Percentiles rank a stretch among this genome's conserved stretches.
These are phyloP conservation scores for Rhododendron simsii DNA, from an alignment of 148 eudicot species.

Conservation along the genomic window DNA sequence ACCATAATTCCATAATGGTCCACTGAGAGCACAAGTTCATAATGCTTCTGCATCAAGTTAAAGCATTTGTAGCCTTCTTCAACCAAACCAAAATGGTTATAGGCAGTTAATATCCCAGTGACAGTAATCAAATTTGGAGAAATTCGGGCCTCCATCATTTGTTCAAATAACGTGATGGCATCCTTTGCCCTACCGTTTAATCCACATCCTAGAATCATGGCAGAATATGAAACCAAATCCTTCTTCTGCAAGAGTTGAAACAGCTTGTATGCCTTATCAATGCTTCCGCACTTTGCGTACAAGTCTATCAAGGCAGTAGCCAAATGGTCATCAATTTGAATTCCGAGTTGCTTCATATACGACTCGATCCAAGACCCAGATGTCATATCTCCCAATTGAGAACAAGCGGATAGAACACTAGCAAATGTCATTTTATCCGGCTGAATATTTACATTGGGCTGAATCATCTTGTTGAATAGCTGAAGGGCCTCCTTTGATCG, in stretches of 20 bases:
- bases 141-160: conserved; percentile 46
- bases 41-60: conserved; percentile 38
- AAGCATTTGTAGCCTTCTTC: conserved; percentile 77
- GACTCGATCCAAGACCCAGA: conserved; percentile 54
- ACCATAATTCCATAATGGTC: conserved; percentile 84
- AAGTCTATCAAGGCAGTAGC: conserved; percentile 68
- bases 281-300: conserved; percentile 69
- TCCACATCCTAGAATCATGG: conserved; percentile 81
- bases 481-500: conserved; percentile 61
- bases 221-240: conserved; percentile 77
- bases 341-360: conserved; percentile 35
- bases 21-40: conserved; percentile 48
- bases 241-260: conserved; percentile 50
- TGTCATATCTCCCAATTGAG: conserved; percentile 62
- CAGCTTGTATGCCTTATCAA: conserved; percentile 52
- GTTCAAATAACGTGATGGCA: conserved; percentile 56
- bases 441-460: conserved; percentile 25
- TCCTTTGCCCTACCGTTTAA: conserved; percentile 53
- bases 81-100: conserved; percentile 73
- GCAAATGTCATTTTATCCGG: conserved; percentile 84
- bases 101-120: conserved; percentile 70
- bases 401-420: conserved; percentile 74
- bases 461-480: conserved; percentile 54
- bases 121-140: conserved; percentile 63
- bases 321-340: conserved; percentile 65